Evolutionary conservation across 192 early-diverging fungal species (phyloP).

Genomic region (Thamnidium elegans): DNA sequence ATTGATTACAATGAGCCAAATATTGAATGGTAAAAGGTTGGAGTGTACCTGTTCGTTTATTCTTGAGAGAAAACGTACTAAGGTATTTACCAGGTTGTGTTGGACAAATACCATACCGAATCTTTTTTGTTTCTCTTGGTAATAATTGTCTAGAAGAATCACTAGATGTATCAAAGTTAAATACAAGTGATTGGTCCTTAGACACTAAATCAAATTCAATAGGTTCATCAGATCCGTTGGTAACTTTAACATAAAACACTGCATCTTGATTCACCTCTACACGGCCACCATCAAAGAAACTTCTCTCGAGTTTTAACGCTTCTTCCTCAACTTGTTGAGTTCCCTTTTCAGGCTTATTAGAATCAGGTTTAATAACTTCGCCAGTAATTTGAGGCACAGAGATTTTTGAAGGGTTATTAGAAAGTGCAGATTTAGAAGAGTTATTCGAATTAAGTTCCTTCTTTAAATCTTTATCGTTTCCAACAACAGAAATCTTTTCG

Average conservation of each 20-base stretch:
- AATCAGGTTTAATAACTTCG: too few relatives aligned
- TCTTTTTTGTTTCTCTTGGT: conserved; percentile 53
- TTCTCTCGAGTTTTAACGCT: conserved; percentile 39
- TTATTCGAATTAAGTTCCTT: too few relatives aligned
- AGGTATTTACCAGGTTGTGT: conserved; percentile 49
- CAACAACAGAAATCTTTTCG: neutral
- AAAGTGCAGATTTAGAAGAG: too few relatives aligned
- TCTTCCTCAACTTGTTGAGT: conserved; percentile 10
- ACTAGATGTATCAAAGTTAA: conserved; percentile 23
- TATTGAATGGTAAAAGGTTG: conserved; percentile 49
- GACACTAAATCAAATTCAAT: conserved; percentile 39
- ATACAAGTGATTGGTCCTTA: conserved; percentile 28
- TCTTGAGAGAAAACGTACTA: conserved; percentile 47
- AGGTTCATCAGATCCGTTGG: conserved; percentile 33
- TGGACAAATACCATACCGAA: conserved; percentile 56
- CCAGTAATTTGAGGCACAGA: too few relatives aligned
- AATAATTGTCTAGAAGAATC: conserved; percentile 30
- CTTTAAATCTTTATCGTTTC: neutral
- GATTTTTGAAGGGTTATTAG: too few relatives aligned
- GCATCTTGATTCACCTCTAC: conserved; percentile 46
- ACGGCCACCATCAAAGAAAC: conserved; percentile 48
- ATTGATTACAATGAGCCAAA: conserved; percentile 51
- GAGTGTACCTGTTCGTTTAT: conserved; percentile 29
- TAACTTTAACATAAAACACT: conserved; percentile 53
- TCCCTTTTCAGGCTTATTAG: neutral